Evolutionary conservation across 1,284 basidiomycete species (phyloP).

Genomic region (Limonomyces culmigenus): DNA sequence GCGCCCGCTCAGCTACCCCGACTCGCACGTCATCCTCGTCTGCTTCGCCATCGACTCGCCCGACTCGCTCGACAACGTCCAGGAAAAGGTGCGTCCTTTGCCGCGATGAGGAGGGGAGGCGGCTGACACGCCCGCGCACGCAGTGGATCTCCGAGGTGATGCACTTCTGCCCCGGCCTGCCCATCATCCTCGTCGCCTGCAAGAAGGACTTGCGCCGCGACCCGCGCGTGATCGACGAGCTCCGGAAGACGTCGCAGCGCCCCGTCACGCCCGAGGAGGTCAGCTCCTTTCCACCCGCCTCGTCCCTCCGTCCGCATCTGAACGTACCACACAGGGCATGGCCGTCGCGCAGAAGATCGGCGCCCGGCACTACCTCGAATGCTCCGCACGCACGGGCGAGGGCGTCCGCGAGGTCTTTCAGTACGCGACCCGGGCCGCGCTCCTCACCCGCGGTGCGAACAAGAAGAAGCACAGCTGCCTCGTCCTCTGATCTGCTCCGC

Average conservation of each 20-base stretch:
- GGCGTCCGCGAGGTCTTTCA: conserved; percentile 69
- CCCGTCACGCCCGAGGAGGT: conserved; percentile 42
- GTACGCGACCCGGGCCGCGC: conserved; percentile 50
- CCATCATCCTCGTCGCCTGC: conserved; percentile 64
- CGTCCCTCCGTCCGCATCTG: neutral
- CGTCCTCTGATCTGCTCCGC: conserved; percentile 13
- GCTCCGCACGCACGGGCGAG: conserved; percentile 54
- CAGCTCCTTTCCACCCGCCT: conserved; percentile 6
- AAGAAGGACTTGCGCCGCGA: conserved; percentile 59
- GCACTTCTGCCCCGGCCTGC: conserved; percentile 62
- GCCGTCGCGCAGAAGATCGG: conserved; percentile 62
- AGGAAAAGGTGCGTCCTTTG: conserved; percentile 44
- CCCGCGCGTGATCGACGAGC: conserved; percentile 32
- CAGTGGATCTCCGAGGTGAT: conserved; percentile 71
- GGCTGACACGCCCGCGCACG: neutral
- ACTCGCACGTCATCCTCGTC: conserved; percentile 67
- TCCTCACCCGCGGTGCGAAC: conserved; percentile 23
- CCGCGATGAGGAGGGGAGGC: neutral
- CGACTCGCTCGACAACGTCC: conserved; percentile 65
- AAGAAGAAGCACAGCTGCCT: conserved; percentile 27
- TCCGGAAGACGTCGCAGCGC: conserved; percentile 42
- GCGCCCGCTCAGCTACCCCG: conserved; percentile 58
- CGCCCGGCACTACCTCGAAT: conserved; percentile 60
- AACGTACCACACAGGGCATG: conserved; percentile 29
- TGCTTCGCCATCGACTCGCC: conserved; percentile 68